A percentile compares a stretch with the other conserved stretches of the same genome.
These are phyloP conservation scores for Limnanthes douglasii DNA, from an alignment of 345 rosid species.

Conservation along the genomic window DNA sequence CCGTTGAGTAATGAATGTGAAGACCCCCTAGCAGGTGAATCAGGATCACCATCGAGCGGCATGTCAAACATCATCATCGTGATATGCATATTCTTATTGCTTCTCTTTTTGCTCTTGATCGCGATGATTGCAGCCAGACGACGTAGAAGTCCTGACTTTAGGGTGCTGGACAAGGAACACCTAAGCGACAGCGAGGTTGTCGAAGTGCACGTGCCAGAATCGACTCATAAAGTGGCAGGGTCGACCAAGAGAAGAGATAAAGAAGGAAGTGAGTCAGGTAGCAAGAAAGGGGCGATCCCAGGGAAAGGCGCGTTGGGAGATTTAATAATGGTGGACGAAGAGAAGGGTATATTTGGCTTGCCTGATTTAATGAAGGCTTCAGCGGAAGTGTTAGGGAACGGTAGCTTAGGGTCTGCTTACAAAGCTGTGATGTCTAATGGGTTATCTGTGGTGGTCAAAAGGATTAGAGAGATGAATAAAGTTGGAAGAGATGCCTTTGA, in stretches of 20 bases:
- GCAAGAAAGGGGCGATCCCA: constrained; percentile 16
- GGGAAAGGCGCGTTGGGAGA: constrained; percentile 22
- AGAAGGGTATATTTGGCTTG: constrained; percentile 50
- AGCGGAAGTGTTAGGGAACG: constrained; percentile 80
- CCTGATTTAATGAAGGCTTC: constrained; percentile 86
- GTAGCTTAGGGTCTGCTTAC: constrained; percentile 81
- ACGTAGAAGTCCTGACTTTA: constrained; percentile 22
- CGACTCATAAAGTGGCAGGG: constrained; percentile 10
- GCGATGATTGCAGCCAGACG: constrained; percentile 9
- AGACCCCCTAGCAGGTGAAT: neutral
- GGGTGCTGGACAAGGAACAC: constrained; percentile 29
- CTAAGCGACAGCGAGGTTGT: constrained; percentile 14
- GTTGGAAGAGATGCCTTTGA: constrained; percentile 41
- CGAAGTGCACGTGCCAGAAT: constrained; percentile 20
- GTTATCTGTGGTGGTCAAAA: constrained; percentile 69
- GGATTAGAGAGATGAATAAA: constrained; percentile 65
- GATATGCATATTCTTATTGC: constrained; percentile 1
- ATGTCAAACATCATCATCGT: constrained; percentile 1
- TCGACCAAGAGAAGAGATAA: constrained; percentile 14
- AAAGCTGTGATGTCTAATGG: constrained; percentile 69
- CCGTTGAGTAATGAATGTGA: constrained; percentile 20
- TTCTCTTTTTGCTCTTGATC: constrained; percentile 13
- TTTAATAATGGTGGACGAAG: constrained; percentile 45
- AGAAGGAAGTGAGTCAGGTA: constrained; percentile 6
- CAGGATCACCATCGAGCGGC: neutral